Base-by-base conservation (phyloP, 1,139 yeast species). In the Hyphopichia burtonii region DNA sequence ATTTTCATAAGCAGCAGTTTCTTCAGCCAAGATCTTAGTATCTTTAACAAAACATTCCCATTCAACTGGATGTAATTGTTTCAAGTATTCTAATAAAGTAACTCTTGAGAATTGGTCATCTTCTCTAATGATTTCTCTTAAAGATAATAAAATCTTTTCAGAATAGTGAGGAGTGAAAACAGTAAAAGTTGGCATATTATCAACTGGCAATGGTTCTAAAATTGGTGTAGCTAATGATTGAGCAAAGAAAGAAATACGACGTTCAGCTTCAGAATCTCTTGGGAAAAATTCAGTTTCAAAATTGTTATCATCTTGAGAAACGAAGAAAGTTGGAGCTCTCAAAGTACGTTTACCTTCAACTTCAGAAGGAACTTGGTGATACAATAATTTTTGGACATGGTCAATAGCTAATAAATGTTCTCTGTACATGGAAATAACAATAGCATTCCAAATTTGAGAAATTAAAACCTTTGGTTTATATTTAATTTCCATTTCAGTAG, bases 31-130 rank as follows among this genome's bases (percentile, higher is more conserved):
- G 64, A 93, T 91, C 80, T 93, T 93, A 46, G 99, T 93, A 68
- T 93, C 99, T 74, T 93, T 93, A 51, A 93, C 99, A 58, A 93
- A 93, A 71, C 98, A 91, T 56, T 93, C 99, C 99, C 99, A 93
- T 74, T 93, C 99, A 52, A 93, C 95, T 40, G 98, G 98, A 66
- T 93, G 98, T 59, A 93, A 79, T 74, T 93, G 99, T 71, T 93
- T 93, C 76, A 93, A 82, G 67, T 93, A 93, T 74, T 93, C 99
- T 66, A 93, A 79, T 55, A 93, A 75, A 16, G 99, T 93, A 48
- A 93, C 98, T 71, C 98, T 86, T 25, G 99, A 89, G 68, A 88
- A 91, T 71, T 93, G 98, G 67, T 94, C 98, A 66, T 93, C 99
- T 73, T 93, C 99, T 68, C 98, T 89, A 61, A 93, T 93, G 69